Evolutionary conservation across 106 monocot species (phyloP), one percentile per base, ranked within the genome.

Genomic region (Chionographis japonica): DNA sequence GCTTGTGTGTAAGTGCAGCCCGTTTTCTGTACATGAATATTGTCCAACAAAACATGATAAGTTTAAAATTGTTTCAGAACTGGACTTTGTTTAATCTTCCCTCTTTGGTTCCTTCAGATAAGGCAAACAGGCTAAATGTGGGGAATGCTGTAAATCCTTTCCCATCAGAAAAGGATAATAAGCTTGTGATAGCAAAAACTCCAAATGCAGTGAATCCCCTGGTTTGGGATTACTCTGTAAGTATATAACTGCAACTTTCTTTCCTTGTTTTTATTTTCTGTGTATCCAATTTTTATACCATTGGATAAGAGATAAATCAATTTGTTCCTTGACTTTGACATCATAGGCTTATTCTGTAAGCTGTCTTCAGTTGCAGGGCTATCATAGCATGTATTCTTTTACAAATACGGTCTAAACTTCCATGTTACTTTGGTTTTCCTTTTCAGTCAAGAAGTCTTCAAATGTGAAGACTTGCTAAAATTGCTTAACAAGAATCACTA

Each of bases 151-250:
- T 74, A 19, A 95, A 86, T 69, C 94, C 94, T 54, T 68, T 52
- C 60, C 91, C 91, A 6, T 86, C 83, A 38, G 88, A 83, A 27
- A 75, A 86, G 40, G 85, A 91, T 60, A 78, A 79, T 60, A 91
- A 82, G 74, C 88, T 95, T 68, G 78, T 95, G 41, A 62, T 91
- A 40, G 62, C 69, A 58, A 91, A 91, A 74, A 84, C 95, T 73
- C 88, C 95, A n/a, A 88, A 95, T 82, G 86, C 95, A 13, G 75
- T 95, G 46, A 95, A 88, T 68, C 95, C 91, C 51, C 73, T 95
- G 37, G 77, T 95, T 61, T 91, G 83, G 86, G 95, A 86, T 72
- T 88, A 91, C 58, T 82, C 78, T 70, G 91, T 95, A 75, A 82
- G 91, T 82, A 52, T 60, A 16, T 50, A 16, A 37, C 35, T 68